Evolutionary conservation across 768 basidiomycete genomes (phyloP), one percentile per base, ranked within the genome.

Genomic region (Astraeus odoratus): DNA sequence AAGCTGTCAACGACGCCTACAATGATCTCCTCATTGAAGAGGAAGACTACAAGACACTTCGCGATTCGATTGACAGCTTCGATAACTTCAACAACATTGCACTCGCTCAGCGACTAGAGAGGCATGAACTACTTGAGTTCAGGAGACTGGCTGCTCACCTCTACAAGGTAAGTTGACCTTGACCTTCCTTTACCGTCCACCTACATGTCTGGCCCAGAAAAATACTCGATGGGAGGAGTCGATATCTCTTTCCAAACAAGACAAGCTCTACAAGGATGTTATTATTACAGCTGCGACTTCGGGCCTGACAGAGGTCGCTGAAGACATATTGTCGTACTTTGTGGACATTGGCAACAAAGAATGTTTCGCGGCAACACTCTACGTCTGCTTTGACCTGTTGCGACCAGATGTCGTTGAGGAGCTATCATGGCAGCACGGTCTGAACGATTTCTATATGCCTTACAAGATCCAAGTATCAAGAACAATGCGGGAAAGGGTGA

Each of bases 301-400:
- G 2, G 72, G 58, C 25, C 83, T 80, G n/a, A 85, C 77, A 2
- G 89, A 96, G 46, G 86, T 98, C 25, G 88, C 93, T 4, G 95
- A 99, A 65, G 96, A 98, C 41, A 74, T 98, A 15, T 73, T 98
- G 20, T 84, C 85, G 4, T 98, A 98, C 72, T 99, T 98, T 60
- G 93, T 96, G 46, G 89, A 92, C 66, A 97, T 99, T 52, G 96
- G 96, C 26, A 95, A 95, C 76, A 94, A 93, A 69, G 96, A 99
- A 61, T 95, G 92, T 66, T 99, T 95, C 65, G 86, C 91, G 0
- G 90, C 86, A 1, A 71, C 86, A 51, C 78, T 98, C 19, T 98
- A 82, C 55, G 77, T 86, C 42, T 96, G 93, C 71, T 99, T 93
- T 70, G 95, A 99, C 67, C 75, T 98, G n/a, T 69, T 98, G 43